Evolutionary conservation across 306 rosid species (phyloP).

Genomic region (Vicia villosa): DNA sequence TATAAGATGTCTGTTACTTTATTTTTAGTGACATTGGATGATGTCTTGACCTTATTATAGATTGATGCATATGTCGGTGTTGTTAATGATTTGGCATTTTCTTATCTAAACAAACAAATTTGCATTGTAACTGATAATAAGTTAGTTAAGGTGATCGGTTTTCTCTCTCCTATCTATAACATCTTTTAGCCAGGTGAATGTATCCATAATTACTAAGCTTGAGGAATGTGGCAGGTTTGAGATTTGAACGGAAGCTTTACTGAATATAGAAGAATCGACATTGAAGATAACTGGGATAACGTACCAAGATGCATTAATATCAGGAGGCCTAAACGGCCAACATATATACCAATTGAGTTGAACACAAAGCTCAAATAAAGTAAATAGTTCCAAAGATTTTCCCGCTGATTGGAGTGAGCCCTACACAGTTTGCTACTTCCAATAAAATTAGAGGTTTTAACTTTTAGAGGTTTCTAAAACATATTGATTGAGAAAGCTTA

Average conservation of each 20-base stretch:
- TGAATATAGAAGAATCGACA: too few relatives aligned
- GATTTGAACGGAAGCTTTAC: conserved; percentile 68
- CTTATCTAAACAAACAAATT: conserved; percentile 56
- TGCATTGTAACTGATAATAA: conserved; percentile 76
- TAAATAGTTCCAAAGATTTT: too few relatives aligned
- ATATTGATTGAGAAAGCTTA: too few relatives aligned
- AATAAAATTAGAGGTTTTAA: too few relatives aligned
- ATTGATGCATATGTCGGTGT: conserved; percentile 74
- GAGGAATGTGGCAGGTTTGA: conserved; percentile 67
- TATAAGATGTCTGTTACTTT: neutral
- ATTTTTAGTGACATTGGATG: neutral
- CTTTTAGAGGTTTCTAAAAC: too few relatives aligned
- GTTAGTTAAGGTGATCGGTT: conserved; percentile 62
- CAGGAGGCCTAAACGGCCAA: too few relatives aligned
- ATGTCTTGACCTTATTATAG: conserved; percentile 42
- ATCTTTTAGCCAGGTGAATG: conserved; percentile 26
- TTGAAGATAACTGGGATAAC: too few relatives aligned
- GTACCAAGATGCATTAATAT: too few relatives aligned
- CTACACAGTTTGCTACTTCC: too few relatives aligned
- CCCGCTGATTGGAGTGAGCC: too few relatives aligned
- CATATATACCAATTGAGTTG: too few relatives aligned
- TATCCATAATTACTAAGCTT: conserved; percentile 9
- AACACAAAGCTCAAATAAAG: too few relatives aligned
- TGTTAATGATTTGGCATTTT: conserved; percentile 83
- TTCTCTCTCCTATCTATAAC: neutral